Evolutionary conservation across 192 early-diverging fungal species (phyloP).

Genomic region (Coemansia sp.): DNA sequence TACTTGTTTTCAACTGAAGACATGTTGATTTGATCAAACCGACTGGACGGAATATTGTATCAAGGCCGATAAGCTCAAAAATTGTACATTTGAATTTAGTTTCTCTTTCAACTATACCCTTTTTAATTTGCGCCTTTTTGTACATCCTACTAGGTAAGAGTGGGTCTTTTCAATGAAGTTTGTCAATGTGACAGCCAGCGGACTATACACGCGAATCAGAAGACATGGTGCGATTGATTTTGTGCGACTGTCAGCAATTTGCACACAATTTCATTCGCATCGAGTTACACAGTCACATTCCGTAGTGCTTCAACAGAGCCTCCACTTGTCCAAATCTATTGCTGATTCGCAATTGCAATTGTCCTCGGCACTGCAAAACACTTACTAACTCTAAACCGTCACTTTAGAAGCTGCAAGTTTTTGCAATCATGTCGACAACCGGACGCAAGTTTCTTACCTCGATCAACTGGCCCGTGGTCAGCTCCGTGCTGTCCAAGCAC

Average conservation of each 20-base stretch:
- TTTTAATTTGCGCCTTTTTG: background rate
- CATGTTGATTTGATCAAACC: background rate
- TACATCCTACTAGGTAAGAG: background rate
- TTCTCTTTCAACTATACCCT: background rate
- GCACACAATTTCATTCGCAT: too few species aligned
- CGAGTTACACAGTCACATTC: too few species aligned
- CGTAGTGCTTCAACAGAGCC: too few species aligned
- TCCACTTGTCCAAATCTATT: too few species aligned
- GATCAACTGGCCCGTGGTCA: slow-evolving; percentile 89
- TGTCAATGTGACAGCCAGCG: background rate
- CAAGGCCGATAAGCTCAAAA: background rate
- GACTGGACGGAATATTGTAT: background rate
- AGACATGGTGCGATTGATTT: too few species aligned
- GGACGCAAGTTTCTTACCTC: slow-evolving; percentile 65
- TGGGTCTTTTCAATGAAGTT: background rate
- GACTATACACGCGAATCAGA: background rate
- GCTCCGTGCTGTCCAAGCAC: slow-evolving; percentile 73
- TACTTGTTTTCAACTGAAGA: background rate
- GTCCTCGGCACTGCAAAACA: background rate
- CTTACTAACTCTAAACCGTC: background rate
- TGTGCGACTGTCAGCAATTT: too few species aligned
- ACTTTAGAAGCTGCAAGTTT: slow-evolving; percentile 19
- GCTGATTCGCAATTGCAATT: background rate
- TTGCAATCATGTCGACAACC: slow-evolving; percentile 53
- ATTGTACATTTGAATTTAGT: background rate